These are phyloP conservation scores for Pseudogymnoascus sp. DNA, from an alignment of 2,329 filamentous ascomycete genomes.

Conservation along the genomic window DNA sequence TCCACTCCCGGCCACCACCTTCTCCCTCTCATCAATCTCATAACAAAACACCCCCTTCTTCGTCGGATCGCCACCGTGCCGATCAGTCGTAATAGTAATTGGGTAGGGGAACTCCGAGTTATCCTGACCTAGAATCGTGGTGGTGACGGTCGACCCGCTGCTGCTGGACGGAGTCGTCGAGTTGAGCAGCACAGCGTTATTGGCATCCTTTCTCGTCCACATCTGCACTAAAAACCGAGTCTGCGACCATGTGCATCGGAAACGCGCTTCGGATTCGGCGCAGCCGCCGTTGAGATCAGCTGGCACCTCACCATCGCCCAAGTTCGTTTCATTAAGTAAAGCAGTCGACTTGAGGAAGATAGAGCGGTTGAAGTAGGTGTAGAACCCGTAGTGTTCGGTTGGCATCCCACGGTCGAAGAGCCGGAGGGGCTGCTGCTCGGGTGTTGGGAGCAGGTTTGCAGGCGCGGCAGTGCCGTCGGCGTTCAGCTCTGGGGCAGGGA, in stretches of 20 bases:
- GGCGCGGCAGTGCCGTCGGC: constrained; percentile 63
- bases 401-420: constrained; percentile 74
- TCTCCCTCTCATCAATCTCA: constrained; percentile 38
- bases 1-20: constrained; percentile 36
- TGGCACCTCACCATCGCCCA: constrained; percentile 32
- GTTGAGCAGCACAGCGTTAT: constrained; percentile 33
- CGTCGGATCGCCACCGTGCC: constrained; percentile 47
- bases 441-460: constrained; percentile 62
- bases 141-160: constrained; percentile 18
- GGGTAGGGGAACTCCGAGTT: constrained; percentile 52
- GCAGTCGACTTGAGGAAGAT: constrained; percentile 65
- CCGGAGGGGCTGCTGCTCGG: constrained; percentile 67
- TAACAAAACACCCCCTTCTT: constrained; percentile 48
- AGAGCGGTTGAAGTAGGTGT: constrained; percentile 80
- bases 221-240: constrained; percentile 57
- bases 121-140: constrained; percentile 30
- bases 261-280: constrained; percentile 42
- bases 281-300: constrained; percentile 48
- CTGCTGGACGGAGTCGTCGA: constrained; percentile 12
- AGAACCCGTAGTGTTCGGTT: constrained; percentile 89
- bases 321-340: constrained; percentile 36
- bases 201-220: constrained; percentile 47
- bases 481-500: constrained; percentile 56
- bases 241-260: constrained; percentile 49
- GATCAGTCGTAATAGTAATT: constrained; percentile 51